Conservation (phyloP, 2,329 filamentous ascomycete species). For the Pseudogymnoascus sp. region DNA sequence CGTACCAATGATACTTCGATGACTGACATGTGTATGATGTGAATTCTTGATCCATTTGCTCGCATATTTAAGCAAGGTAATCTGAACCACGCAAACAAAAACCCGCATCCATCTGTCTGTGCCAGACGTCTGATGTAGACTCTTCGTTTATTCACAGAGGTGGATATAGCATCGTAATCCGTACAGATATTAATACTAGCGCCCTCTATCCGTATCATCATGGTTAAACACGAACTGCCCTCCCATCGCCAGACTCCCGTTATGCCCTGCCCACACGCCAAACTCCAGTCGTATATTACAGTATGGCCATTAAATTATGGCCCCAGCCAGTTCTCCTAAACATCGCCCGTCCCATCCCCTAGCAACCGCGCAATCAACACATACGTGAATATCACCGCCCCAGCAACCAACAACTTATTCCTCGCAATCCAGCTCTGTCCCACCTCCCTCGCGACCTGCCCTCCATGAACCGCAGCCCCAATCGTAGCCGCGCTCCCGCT, state of each 20-base stretch:
- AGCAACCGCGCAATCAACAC: slow-evolving; percentile 74
- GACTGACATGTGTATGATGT: neutral
- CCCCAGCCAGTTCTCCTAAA: neutral
- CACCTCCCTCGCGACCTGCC: slow-evolving; percentile 67
- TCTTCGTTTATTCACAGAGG: neutral
- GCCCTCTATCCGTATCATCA: neutral
- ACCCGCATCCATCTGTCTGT: neutral
- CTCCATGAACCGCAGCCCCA: slow-evolving; percentile 68
- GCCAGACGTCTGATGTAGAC: neutral
- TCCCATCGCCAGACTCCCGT: neutral
- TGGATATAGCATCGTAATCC: neutral
- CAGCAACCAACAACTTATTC: slow-evolving; percentile 70
- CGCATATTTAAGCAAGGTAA: neutral
- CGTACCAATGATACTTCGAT: neutral
- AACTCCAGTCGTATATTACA: slow-evolving; percentile 8
- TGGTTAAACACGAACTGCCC: neutral
- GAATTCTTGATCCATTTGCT: neutral
- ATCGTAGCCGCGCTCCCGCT: slow-evolving; percentile 47
- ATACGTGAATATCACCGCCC: slow-evolving; percentile 70
- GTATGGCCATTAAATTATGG: neutral
- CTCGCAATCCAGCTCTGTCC: slow-evolving; percentile 75
- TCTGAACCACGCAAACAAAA: no score
- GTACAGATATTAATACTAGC: neutral
- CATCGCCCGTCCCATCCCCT: slow-evolving; percentile 20
- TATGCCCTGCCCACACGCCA: neutral